phyloP scores from a whole-genome alignment of 1,284 basidiomycete genomes.

The Heterobasidion annosum region DNA sequence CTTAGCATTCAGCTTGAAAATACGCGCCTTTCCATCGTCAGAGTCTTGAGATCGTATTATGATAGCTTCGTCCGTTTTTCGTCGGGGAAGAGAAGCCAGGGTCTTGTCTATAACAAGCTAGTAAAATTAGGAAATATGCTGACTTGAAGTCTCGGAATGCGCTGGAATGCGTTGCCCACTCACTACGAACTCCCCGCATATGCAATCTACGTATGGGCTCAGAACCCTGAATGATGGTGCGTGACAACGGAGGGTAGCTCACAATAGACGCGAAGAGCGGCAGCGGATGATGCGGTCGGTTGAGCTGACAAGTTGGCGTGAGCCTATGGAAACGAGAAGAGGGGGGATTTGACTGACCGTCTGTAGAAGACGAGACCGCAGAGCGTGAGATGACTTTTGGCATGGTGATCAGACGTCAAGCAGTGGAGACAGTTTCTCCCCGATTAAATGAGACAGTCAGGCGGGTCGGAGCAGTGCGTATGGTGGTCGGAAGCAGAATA shows the following conservation, averaged over 20 bases:
- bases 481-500: neutral
- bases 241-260: constrained; percentile 17
- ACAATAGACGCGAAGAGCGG: constrained; percentile 76
- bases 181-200: constrained; percentile 80
- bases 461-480: neutral
- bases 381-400: constrained; percentile 78
- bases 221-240: neutral
- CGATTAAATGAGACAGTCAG: too few relatives aligned
- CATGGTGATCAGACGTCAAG: constrained; percentile 29
- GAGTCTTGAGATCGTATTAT: constrained; percentile 63
- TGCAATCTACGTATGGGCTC: constrained; percentile 47
- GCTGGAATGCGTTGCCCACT: constrained; percentile 18
- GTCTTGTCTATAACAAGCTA: constrained; percentile 79
- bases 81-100: constrained; percentile 57
- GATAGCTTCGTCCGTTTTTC: constrained; percentile 65
- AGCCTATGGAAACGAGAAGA: constrained; percentile 9
- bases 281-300: constrained; percentile 69
- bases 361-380: constrained; percentile 71
- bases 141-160: too few relatives aligned
- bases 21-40: constrained; percentile 44
- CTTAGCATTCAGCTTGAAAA: constrained; percentile 73
- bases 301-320: constrained; percentile 36
- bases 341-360: constrained; percentile 39
- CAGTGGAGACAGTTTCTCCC: neutral
- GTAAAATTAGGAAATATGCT: too few relatives aligned